Evolutionary conservation across 2,329 filamentous ascomycete genomes (phyloP).

Genomic region (Trichophyton simii): DNA sequence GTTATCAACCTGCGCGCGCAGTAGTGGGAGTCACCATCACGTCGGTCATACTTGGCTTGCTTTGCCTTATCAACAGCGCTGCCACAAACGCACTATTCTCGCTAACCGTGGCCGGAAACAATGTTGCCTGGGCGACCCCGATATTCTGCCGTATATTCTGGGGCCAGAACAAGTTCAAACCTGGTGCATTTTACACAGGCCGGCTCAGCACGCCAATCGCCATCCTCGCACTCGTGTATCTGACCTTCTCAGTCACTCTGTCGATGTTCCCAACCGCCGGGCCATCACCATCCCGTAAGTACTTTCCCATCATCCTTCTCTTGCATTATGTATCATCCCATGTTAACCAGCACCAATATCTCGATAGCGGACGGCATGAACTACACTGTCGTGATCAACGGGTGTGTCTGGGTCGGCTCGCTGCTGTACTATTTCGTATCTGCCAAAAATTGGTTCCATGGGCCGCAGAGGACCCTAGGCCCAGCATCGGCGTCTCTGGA

Average conservation of each 20-base stretch:
- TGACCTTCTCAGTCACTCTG: slow-evolving; percentile 44
- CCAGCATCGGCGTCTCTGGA: neutral
- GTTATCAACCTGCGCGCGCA: slow-evolving; percentile 46
- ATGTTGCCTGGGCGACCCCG: slow-evolving; percentile 48
- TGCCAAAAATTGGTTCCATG: slow-evolving; percentile 49
- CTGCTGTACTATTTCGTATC: slow-evolving; percentile 45
- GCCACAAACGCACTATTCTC: slow-evolving; percentile 50
- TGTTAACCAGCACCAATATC: neutral
- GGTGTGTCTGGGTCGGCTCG: slow-evolving; percentile 45
- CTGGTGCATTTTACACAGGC: slow-evolving; percentile 49
- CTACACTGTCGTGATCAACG: slow-evolving; percentile 51
- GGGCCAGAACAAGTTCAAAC: slow-evolving; percentile 45
- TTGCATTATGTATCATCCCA: neutral
- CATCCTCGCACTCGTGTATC: slow-evolving; percentile 41
- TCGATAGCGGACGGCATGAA: slow-evolving; percentile 42
- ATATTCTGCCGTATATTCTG: slow-evolving; percentile 48
- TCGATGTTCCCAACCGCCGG: slow-evolving; percentile 48
- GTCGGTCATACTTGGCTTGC: slow-evolving; percentile 43
- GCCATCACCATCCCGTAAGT: slow-evolving; percentile 38
- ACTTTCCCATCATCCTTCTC: neutral
- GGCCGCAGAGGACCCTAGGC: slow-evolving; percentile 45
- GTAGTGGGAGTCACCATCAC: slow-evolving; percentile 43
- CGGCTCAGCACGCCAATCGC: slow-evolving; percentile 41
- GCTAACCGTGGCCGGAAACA: slow-evolving; percentile 47
- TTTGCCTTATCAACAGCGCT: slow-evolving; percentile 46